These are phyloP conservation scores for Hyaloperonospora brassicae DNA, from an alignment of 352 stramenopile genomes.

Conservation along the genomic window DNA sequence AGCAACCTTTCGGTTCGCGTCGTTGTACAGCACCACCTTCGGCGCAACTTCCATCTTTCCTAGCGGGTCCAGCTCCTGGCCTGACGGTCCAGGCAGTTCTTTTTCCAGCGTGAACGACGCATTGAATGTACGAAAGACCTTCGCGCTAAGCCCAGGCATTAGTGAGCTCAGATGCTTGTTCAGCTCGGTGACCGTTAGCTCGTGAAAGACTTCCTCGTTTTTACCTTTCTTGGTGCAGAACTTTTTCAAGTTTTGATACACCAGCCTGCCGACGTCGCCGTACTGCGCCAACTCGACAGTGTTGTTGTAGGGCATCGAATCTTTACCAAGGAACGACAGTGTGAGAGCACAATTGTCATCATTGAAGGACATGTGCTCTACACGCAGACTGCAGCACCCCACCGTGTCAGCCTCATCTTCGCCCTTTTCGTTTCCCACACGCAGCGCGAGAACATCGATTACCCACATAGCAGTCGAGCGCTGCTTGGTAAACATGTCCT, in stretches of 20 bases:
- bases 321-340: conserved; percentile 99
- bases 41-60: conserved; percentile 61
- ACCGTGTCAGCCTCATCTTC: conserved; percentile 99
- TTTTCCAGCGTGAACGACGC: conserved; percentile 98
- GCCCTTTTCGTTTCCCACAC: conserved; percentile 99
- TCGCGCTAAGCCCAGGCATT: conserved; percentile 98
- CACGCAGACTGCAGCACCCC: conserved; percentile 97
- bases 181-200: conserved; percentile 91
- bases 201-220: conserved; percentile 97
- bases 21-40: conserved; percentile 98
- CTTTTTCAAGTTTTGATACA: conserved; percentile 94
- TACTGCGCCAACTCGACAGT: conserved; percentile 94
- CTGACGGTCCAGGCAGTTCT: conserved; percentile 75
- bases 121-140: conserved; percentile 99
- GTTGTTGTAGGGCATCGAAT: conserved; percentile 99
- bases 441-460: conserved; percentile 98
- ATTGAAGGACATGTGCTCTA: conserved; percentile 97
- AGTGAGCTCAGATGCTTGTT: conserved; percentile 98
- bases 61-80: conserved; percentile 43
- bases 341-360: conserved; percentile 91
- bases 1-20: conserved; percentile 99
- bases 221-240: conserved; percentile 96
- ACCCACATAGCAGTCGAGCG: conserved; percentile 99
- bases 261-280: conserved; percentile 79
- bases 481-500: conserved; percentile 89